Evolutionary conservation across 768 basidiomycete species (phyloP), one percentile per base, ranked within the genome.

Genomic region (Russula sp.): DNA sequence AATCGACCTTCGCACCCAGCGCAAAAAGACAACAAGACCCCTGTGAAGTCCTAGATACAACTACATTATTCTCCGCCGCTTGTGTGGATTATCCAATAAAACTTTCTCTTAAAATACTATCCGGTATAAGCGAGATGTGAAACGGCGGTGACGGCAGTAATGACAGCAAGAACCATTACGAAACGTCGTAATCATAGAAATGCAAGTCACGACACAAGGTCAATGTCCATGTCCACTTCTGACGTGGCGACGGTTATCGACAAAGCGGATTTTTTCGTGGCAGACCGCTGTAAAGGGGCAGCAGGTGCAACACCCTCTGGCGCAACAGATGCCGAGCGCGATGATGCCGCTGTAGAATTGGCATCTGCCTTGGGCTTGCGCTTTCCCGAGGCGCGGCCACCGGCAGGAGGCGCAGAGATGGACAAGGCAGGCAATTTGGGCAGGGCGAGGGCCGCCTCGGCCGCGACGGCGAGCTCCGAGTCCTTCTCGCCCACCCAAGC

Each of bases 401-500:
- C 58, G 3, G 56, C 16, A 6, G 22, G 10, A 9, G 60, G 20
- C 8, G 64, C 57, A 22, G 57, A 58, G 39, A 60, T 56, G 11
- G 67, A 57, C 62, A 66, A 34, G 10, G 67, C 57, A 1, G 67
- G 67, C 39, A 68, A 48, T 31, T 66, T 68, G 2, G 67, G 67
- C 10, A 63, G 40, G 18, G 62, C 57, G 22, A 68, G 57, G 10
- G 61, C 58, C 1, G 66, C 57, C 22, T 59, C 58, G 3, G 64
- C 27, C 4, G 64, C 66, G 1, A 48, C 40, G 6, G 84, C 81
- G 62, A 80, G 84, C 55, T 87, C 81, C 10, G 88, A 89, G 55
- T 90, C 88, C 72, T 88, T 90, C 64, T 85, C 86, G 27, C 89
- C 90, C n/a, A 89, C 87, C 89, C 89, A 92, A n/a, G 87, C 75